phyloP scores from a whole-genome alignment of 345 rosid genomes.

The Dimocarpus longan region DNA sequence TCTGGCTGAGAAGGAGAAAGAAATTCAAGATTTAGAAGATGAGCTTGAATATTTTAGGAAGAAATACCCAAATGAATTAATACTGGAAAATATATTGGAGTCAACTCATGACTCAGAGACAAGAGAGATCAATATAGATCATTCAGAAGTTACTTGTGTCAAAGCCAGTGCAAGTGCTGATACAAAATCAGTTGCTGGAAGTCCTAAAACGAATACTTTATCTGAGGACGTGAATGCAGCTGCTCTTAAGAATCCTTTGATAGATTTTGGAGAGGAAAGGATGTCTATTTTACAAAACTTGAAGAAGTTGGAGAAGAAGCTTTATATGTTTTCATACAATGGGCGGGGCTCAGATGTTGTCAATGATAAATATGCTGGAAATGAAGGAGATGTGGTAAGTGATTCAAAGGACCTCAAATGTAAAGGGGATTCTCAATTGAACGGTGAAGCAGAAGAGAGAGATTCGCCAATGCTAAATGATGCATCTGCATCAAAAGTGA shows the following conservation, averaged over 20 bases:
- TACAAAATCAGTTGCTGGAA: constrained; percentile 3
- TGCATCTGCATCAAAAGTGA: constrained; percentile 9
- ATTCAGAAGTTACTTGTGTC: constrained; percentile 21
- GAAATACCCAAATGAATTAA: constrained; percentile 43
- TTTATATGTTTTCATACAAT: constrained; percentile 30
- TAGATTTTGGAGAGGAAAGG: constrained; percentile 59
- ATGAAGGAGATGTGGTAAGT: constrained; percentile 16
- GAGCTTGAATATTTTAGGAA: constrained; percentile 69
- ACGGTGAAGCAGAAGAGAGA: constrained; percentile 20
- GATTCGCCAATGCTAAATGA: constrained; percentile 24
- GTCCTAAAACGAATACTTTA: constrained; percentile 10
- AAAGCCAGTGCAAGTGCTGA: constrained; percentile 11
- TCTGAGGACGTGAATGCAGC: constrained; percentile 8
- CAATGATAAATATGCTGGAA: constrained; percentile 19
- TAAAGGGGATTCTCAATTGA: constrained; percentile 21
- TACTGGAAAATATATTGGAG: constrained; percentile 23
- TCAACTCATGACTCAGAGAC: constrained; percentile 12
- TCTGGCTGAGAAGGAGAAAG: constrained; percentile 77
- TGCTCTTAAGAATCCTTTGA: constrained; percentile 23
- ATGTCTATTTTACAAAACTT: constrained; percentile 39
- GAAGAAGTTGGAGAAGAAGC: constrained; percentile 53
- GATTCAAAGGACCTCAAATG: not conserved
- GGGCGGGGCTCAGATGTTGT: constrained; percentile 21
- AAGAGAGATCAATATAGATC: constrained; percentile 23
- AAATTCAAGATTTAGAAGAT: constrained; percentile 81